Evolutionary conservation across 768 basidiomycete species (phyloP), one percentile per base, ranked within the genome.

Genomic region (Pulveroboletus sp.): DNA sequence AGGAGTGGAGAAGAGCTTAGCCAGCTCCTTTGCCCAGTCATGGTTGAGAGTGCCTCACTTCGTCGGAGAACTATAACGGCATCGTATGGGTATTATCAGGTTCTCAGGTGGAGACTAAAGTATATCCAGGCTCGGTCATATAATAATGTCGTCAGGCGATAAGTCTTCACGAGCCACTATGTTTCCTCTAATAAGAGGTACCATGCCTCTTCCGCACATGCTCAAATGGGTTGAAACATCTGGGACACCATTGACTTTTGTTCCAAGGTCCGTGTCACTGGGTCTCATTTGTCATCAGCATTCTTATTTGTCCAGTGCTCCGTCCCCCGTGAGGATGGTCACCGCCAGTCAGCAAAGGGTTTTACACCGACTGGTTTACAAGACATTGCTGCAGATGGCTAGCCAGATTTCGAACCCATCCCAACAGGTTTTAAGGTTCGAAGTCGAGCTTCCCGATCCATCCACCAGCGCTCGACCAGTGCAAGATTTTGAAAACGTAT

Each of bases 101-200:
- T 46, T n/a, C 12, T 10, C 8, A 15, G 37, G 54, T 33, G 5
- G 15, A 49, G 46, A 55, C 36, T 58, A 17, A 49, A 50, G 30
- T 33, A 36, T 21, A 18, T 39, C 39, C 45, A 88, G 85, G 30
- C 61, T 80, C 32, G 86, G 86, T 0, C 83, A 88, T 58, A 47
- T 85, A 12, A 67, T 88, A n/a, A 64, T 83, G 46, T 68, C 70
- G 11, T 67, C 74, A 3, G 49, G 63, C 8, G 57, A 67, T n/a
- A 47, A 61, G 31, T 66, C 65, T 35, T 66, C 69, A 44, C 70
- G 64, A 32, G 54, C 64, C 7, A 71, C 65, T 12, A 69, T 85
- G 24, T 58, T 65, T 18, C 76, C 82, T 26, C 82, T 82, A 9
- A 57, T 84, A 12, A 59, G 64, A 38, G 78, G 77, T 10, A 56